A percentile compares a stretch with the other conserved stretches of the same genome.
phyloP scores from a whole-genome alignment of 2,329 filamentous ascomycete species.

The Scorias spongiosa region DNA sequence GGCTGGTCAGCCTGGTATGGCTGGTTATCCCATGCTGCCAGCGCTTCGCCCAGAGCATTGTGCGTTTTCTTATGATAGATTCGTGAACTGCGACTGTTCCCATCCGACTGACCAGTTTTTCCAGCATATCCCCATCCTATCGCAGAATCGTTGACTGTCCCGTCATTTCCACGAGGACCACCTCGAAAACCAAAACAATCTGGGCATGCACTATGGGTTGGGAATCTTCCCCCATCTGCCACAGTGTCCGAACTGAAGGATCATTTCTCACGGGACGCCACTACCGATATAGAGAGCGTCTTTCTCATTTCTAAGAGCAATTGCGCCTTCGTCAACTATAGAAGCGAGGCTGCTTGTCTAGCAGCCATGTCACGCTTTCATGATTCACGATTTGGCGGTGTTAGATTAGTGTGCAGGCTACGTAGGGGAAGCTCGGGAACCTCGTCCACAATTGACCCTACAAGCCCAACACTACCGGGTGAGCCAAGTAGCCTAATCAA shows the following conservation, averaged over 20 bases:
- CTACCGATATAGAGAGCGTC: slow-evolving; percentile 64
- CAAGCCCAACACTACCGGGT: background rate
- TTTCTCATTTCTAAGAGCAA: slow-evolving; percentile 96
- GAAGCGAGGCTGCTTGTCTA: slow-evolving; percentile 58
- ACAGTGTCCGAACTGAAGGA: slow-evolving; percentile 74
- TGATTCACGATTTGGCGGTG: slow-evolving; percentile 76
- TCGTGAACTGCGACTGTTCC: no score
- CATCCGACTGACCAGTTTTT: no score
- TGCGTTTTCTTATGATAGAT: background rate
- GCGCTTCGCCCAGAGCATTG: background rate
- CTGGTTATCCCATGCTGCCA: background rate
- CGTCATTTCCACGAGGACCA: slow-evolving; percentile 40
- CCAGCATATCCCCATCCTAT: no score
- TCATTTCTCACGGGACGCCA: slow-evolving; percentile 69
- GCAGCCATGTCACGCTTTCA: slow-evolving; percentile 72
- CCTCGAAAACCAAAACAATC: slow-evolving; percentile 51
- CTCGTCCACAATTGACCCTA: slow-evolving; percentile 3
- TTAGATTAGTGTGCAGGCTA: slow-evolving; percentile 71
- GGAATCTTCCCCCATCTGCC: slow-evolving; percentile 76
- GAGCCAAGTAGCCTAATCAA: background rate
- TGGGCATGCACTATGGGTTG: slow-evolving; percentile 90
- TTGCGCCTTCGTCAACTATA: slow-evolving; percentile 93
- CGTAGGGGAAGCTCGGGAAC: slow-evolving; percentile 31
- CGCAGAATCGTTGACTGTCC: slow-evolving; percentile 7
- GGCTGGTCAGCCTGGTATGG: slow-evolving; percentile 3